Evolutionary conservation across 2,329 filamentous ascomycete species (phyloP).

Genomic region (Pseudogymnoascus destructans): DNA sequence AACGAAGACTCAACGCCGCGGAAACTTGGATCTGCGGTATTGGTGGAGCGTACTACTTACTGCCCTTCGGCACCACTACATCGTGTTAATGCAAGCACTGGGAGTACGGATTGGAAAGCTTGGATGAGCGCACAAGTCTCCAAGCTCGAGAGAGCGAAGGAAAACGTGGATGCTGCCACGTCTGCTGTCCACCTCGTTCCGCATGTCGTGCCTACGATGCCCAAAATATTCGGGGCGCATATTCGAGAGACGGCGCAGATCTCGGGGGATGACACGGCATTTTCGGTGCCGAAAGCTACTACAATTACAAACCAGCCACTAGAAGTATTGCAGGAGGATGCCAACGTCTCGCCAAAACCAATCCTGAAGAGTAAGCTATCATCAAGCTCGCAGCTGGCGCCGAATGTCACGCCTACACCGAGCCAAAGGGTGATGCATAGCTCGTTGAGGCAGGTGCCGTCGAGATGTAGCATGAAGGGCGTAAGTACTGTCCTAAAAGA

Average conservation of each 20-base stretch:
- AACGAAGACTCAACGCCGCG: constrained; percentile 10
- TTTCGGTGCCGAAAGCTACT: constrained; percentile 7
- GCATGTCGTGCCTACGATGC: constrained; percentile 22
- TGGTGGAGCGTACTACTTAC: constrained; percentile 26
- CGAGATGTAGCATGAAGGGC: background rate
- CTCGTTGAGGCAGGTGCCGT: background rate
- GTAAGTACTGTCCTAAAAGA: background rate
- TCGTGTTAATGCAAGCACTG: constrained; percentile 31
- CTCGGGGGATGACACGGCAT: constrained; percentile 27
- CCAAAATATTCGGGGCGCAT: constrained; percentile 29
- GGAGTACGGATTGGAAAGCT: constrained; percentile 42
- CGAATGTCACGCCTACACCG: background rate
- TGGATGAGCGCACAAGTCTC: constrained; percentile 41
- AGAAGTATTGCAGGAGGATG: constrained; percentile 17
- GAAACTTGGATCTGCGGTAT: constrained; percentile 26
- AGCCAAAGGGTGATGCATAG: background rate
- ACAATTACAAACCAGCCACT: constrained; percentile 18
- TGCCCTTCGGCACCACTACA: constrained; percentile 20
- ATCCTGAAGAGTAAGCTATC: constrained; percentile 22
- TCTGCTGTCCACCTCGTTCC: constrained; percentile 16
- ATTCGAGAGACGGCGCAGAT: constrained; percentile 39
- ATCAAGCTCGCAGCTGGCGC: constrained; percentile 15
- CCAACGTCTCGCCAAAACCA: constrained; percentile 15
- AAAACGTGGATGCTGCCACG: constrained; percentile 12
- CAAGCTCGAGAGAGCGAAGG: constrained; percentile 30